Conservation (phyloP, 2,329 filamentous ascomycete genomes). For the Venturia effusa region DNA sequence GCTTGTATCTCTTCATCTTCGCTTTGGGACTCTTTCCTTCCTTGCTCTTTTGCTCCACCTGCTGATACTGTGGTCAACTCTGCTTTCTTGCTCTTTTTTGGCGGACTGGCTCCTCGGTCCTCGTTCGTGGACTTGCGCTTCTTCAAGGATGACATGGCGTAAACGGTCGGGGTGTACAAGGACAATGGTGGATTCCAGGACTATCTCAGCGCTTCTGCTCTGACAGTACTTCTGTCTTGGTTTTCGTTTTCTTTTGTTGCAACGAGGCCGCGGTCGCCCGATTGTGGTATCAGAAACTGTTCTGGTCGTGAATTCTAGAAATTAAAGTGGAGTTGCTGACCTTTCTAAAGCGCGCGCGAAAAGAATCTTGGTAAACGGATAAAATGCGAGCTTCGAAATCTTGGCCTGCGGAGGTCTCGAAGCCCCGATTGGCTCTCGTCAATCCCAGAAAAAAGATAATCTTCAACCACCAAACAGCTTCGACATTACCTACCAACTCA, state of each 20-base stretch:
- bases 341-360: neutral
- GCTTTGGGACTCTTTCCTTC: neutral
- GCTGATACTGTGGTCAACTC: neutral
- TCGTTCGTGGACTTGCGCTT: conserved; percentile 16
- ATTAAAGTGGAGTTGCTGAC: neutral
- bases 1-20: neutral
- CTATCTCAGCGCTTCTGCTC: neutral
- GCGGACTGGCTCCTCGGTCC: neutral
- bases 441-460: neutral
- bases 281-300: neutral
- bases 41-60: neutral
- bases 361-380: conserved; percentile 6
- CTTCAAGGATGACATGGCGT: conserved; percentile 29
- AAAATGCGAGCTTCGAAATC: no score
- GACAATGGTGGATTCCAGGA: neutral
- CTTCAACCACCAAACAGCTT: neutral
- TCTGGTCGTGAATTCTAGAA: neutral
- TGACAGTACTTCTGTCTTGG: neutral
- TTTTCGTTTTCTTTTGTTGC: neutral
- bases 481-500: neutral
- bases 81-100: conserved; percentile 21
- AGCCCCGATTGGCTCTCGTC: neutral
- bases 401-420: conserved; percentile 3
- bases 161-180: neutral
- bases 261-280: no score